phyloP scores from a whole-genome alignment of 1,284 basidiomycete species.

The Cystodermella granulosa region DNA sequence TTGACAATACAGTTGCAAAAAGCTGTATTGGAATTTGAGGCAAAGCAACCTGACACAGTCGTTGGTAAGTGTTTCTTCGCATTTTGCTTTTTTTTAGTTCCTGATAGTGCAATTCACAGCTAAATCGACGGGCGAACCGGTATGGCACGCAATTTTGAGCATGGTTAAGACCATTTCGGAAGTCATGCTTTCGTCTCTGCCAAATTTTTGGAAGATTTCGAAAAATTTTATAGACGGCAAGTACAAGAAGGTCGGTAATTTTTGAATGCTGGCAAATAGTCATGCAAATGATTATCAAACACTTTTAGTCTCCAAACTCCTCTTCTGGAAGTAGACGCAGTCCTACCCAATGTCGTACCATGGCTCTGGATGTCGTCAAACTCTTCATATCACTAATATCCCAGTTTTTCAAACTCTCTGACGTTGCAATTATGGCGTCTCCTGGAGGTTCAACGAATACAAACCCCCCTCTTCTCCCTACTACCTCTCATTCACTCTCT shows the following conservation, averaged over 20 bases:
- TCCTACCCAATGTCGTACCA: slow-evolving; percentile 78
- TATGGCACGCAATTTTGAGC: slow-evolving; percentile 78
- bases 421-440: slow-evolving; percentile 54
- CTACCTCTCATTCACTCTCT: slow-evolving; percentile 74
- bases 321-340: slow-evolving; percentile 56
- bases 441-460: slow-evolving; percentile 24
- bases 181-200: slow-evolving; percentile 66
- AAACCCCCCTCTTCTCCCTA: slow-evolving; percentile 64
- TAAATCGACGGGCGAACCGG: slow-evolving; percentile 60
- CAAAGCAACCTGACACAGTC: slow-evolving; percentile 58
- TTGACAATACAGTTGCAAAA: slow-evolving; percentile 55
- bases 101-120: slow-evolving; percentile 39
- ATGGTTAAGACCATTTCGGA: slow-evolving; percentile 71
- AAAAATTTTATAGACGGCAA: slow-evolving; percentile 89
- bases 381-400: slow-evolving; percentile 83
- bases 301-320: slow-evolving; percentile 8
- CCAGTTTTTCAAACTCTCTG: slow-evolving; percentile 85
- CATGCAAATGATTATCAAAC: too few species aligned
- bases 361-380: slow-evolving; percentile 88
- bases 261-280: too few species aligned
- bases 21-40: slow-evolving; percentile 56
- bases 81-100: neutral
- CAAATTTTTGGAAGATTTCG: slow-evolving; percentile 91
- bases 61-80: slow-evolving; percentile 50
- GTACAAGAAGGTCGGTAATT: slow-evolving; percentile 86